These are phyloP conservation scores for Lodderomyces orthopsilosis DNA, from an alignment of 1,139 yeast species.

Conservation along the genomic window DNA sequence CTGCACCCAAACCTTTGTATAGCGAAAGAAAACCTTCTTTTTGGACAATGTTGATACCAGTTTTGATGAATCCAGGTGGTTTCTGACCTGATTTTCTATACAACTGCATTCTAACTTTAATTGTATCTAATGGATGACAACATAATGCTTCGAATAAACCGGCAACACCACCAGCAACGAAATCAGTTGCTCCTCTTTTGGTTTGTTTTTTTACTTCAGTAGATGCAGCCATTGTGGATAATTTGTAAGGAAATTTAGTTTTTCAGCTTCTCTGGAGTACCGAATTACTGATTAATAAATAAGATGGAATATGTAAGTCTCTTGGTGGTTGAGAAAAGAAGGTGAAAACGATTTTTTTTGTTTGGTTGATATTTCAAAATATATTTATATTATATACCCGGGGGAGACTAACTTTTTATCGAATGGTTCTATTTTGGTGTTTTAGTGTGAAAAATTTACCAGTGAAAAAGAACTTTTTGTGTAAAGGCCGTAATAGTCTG, in stretches of 20 bases:
- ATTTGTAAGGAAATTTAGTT: neutral
- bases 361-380: neutral
- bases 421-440: neutral
- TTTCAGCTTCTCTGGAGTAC: no score
- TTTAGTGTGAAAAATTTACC: neutral
- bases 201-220: slow-evolving; percentile 21
- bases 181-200: slow-evolving; percentile 59
- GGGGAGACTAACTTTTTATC: neutral
- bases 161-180: slow-evolving; percentile 95
- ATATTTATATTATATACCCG: neutral
- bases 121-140: slow-evolving; percentile 94
- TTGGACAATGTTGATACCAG: slow-evolving; percentile 75
- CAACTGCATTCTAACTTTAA: slow-evolving; percentile 95
- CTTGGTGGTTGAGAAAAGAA: neutral
- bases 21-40: slow-evolving; percentile 84
- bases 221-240: slow-evolving; percentile 7
- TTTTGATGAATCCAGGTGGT: slow-evolving; percentile 80
- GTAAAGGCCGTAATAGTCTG: neutral
- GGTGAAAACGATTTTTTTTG: neutral
- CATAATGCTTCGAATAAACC: slow-evolving; percentile 94
- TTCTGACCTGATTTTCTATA: slow-evolving; percentile 61
- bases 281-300: no score
- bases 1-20: slow-evolving; percentile 96
- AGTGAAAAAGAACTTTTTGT: neutral
- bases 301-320: neutral